Conservation (phyloP, 768 basidiomycete species). For the Podaxis rugospora region DNA sequence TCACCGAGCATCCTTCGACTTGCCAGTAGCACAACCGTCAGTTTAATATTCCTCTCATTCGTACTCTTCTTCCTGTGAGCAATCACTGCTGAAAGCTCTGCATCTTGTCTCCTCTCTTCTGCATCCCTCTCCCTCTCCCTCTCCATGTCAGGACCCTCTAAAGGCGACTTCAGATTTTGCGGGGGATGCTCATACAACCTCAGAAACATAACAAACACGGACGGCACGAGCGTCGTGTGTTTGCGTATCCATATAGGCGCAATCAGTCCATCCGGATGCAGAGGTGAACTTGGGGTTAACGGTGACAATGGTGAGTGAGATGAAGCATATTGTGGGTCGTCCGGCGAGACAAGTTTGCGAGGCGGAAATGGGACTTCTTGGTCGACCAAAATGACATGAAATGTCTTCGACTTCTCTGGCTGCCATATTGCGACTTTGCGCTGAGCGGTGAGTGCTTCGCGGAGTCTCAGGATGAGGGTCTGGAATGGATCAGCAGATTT, state of each 20-base stretch:
- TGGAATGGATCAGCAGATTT: constrained; percentile 57
- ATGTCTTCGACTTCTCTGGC: constrained; percentile 66
- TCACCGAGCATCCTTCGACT: constrained; percentile 81
- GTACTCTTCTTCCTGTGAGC: constrained; percentile 73
- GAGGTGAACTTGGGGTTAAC: constrained; percentile 79
- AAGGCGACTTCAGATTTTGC: constrained; percentile 42
- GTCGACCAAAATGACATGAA: constrained; percentile 83
- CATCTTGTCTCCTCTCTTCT: constrained; percentile 71
- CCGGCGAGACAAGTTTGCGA: constrained; percentile 63
- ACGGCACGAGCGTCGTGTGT: constrained; percentile 86
- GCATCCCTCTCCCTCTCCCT: constrained; percentile 53
- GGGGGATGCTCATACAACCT: constrained; percentile 69
- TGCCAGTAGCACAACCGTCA: constrained; percentile 93
- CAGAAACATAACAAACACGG: constrained; percentile 90
- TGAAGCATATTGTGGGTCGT: constrained; percentile 50
- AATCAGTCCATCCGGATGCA: constrained; percentile 93
- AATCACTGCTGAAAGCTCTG: constrained; percentile 77
- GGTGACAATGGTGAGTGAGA: constrained; percentile 94
- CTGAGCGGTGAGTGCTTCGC: constrained; percentile 63
- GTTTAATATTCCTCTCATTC: constrained; percentile 84
- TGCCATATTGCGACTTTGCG: constrained; percentile 67
- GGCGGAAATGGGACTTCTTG: constrained; percentile 84
- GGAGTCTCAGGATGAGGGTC: constrained; percentile 54
- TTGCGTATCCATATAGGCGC: constrained; percentile 98
- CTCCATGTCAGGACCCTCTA: constrained; percentile 50